These are phyloP conservation scores for Trametes hirsuta DNA, from an alignment of 1,284 basidiomycete genomes.

Conservation along the genomic window DNA sequence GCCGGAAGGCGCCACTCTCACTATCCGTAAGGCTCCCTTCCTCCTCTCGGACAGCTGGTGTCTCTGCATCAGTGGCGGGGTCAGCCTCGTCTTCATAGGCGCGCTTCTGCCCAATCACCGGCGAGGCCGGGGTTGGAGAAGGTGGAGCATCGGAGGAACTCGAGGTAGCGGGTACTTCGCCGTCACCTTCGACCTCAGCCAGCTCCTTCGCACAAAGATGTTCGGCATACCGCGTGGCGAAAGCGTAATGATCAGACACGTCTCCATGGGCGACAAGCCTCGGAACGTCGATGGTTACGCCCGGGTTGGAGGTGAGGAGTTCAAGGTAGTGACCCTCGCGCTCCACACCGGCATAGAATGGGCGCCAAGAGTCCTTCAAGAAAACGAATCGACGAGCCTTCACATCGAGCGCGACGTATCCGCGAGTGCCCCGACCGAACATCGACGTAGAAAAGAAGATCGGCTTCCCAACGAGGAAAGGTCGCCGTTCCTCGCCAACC, in stretches of 20 bases:
- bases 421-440: conserved; percentile 2
- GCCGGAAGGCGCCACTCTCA: background rate
- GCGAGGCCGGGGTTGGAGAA: too few species aligned
- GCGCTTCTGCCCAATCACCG: background rate
- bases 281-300: background rate
- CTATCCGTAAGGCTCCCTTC: background rate
- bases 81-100: background rate
- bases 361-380: conserved; percentile 17
- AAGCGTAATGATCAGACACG: background rate
- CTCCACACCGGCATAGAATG: background rate
- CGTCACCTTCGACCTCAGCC: background rate
- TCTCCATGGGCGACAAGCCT: conserved; percentile 1
- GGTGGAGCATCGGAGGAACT: too few species aligned
- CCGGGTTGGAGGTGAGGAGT: background rate
- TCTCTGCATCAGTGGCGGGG: too few species aligned
- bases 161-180: background rate
- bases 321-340: conserved; percentile 4
- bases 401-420: conserved; percentile 10
- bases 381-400: conserved; percentile 1
- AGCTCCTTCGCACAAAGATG: background rate
- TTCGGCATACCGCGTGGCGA: background rate
- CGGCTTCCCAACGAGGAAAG: conserved; percentile 12
- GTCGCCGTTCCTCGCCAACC: background rate
- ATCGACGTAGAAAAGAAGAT: background rate
- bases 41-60: background rate